Conservation (phyloP, 2,329 filamentous ascomycete species). For the Nemania bipapillata region DNA sequence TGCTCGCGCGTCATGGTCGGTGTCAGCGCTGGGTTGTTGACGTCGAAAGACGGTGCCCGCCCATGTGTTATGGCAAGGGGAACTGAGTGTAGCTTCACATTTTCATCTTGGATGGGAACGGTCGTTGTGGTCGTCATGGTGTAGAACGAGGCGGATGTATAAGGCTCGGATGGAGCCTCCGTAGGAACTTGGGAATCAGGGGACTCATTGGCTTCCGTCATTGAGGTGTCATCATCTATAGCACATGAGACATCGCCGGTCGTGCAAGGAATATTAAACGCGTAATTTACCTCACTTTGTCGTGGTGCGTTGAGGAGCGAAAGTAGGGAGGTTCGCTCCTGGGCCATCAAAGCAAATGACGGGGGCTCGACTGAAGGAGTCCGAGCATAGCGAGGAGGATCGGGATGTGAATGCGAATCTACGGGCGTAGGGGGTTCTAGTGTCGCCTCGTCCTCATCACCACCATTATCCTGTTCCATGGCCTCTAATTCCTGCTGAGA, state of each 20-base stretch:
- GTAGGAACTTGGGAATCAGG: conserved; percentile 25
- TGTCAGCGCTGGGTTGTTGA: conserved; percentile 68
- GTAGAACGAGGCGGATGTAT: conserved; percentile 61
- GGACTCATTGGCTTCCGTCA: conserved; percentile 12
- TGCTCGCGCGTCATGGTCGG: conserved; percentile 77
- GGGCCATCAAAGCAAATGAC: conserved; percentile 64
- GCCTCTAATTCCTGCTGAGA: conserved; percentile 64
- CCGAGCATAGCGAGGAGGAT: conserved; percentile 61
- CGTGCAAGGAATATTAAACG: conserved; percentile 58
- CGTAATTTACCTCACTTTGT: conserved; percentile 52
- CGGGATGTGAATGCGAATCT: conserved; percentile 49
- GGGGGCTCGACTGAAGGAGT: conserved; percentile 73
- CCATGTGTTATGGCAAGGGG: conserved; percentile 33
- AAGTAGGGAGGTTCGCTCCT: conserved; percentile 67
- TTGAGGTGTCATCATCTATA: conserved; percentile 12
- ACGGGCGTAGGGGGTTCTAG: conserved; percentile 50
- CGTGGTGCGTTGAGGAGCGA: conserved; percentile 70
- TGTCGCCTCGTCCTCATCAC: conserved; percentile 34
- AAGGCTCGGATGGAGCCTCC: conserved; percentile 44
- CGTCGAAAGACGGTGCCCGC: conserved; percentile 60
- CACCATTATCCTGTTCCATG: conserved; percentile 51
- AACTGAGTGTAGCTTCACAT: conserved; percentile 46
- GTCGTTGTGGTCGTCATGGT: conserved; percentile 63
- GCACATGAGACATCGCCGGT: conserved; percentile 32
- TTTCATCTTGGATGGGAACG: conserved; percentile 63